Conservation (phyloP, 2,329 filamentous ascomycete species). For the Dichotomopilus funicola region DNA sequence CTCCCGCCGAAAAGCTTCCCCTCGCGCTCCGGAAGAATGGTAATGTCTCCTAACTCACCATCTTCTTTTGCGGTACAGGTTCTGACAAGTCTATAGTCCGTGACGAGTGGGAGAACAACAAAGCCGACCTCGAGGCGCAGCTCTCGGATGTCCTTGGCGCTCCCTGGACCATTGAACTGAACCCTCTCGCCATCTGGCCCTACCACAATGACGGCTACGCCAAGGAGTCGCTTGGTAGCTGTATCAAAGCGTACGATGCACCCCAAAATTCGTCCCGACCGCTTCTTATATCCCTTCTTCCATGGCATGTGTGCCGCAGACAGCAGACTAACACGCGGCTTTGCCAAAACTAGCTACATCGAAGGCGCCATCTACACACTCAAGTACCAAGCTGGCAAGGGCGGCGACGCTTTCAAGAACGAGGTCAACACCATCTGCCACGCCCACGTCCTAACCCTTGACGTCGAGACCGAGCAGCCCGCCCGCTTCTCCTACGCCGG, state of each 20-base stretch:
- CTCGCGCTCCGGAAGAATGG: conserved; percentile 47
- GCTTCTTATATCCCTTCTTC: too few species aligned
- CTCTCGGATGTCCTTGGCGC: conserved; percentile 41
- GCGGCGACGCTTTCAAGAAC: conserved; percentile 34
- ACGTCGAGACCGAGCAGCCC: conserved; percentile 36
- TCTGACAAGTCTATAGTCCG: conserved; percentile 34
- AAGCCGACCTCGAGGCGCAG: conserved; percentile 36
- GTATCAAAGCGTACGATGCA: conserved; percentile 35
- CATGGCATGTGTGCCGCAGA: too few species aligned
- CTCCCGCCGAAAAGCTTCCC: conserved; percentile 44
- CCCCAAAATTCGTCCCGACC: too few species aligned
- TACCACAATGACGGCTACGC: conserved; percentile 39
- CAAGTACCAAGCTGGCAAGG: conserved; percentile 31
- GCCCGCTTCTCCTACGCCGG: conserved; percentile 40
- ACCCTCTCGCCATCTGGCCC: conserved; percentile 41
- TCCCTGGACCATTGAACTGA: conserved; percentile 44
- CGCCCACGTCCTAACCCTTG: conserved; percentile 40
- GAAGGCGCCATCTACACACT: conserved; percentile 36
- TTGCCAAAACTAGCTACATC: conserved; percentile 35
- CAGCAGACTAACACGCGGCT: neutral
- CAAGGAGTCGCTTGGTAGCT: conserved; percentile 37
- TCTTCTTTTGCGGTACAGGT: too few species aligned
- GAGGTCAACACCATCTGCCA: conserved; percentile 44
- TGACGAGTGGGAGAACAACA: conserved; percentile 46
- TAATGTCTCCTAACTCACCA: conserved; percentile 24